Conservation (phyloP, 768 basidiomycete species). For the Coprinopsis marcescibilis region DNA sequence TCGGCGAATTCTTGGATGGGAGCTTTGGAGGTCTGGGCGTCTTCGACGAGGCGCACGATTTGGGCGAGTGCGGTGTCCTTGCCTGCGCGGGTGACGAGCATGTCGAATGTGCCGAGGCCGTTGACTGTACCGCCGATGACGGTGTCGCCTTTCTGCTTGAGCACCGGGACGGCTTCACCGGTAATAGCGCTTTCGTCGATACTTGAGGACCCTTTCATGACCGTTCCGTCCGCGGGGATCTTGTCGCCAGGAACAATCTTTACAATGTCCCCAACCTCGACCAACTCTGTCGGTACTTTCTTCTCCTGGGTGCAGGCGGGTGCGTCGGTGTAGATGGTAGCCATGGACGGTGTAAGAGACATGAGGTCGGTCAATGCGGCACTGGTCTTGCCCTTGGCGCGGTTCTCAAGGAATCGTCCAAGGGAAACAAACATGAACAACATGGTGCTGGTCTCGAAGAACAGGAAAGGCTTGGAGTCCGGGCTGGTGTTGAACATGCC, state of each 20-base stretch:
- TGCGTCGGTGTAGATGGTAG: slow-evolving; percentile 88
- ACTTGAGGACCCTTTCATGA: slow-evolving; percentile 78
- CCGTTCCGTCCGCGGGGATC: slow-evolving; percentile 91
- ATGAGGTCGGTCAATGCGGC: slow-evolving; percentile 96
- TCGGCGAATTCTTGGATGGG: slow-evolving; percentile 98
- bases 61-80: slow-evolving; percentile 95
- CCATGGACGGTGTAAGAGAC: slow-evolving; percentile 92
- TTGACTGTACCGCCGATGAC: slow-evolving; percentile 98
- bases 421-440: slow-evolving; percentile 95
- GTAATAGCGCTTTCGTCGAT: slow-evolving; percentile 97
- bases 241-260: slow-evolving; percentile 97
- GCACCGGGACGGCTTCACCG: slow-evolving; percentile 85
- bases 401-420: slow-evolving; percentile 93
- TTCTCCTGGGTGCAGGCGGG: slow-evolving; percentile 79
- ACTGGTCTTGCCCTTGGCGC: slow-evolving; percentile 94
- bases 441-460: slow-evolving; percentile 99
- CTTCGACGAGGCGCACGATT: slow-evolving; percentile 94
- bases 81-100: slow-evolving; percentile 92
- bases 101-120: slow-evolving; percentile 94
- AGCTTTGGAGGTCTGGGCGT: slow-evolving; percentile 96
- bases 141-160: slow-evolving; percentile 75
- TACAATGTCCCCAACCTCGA: slow-evolving; percentile 89
- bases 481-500: slow-evolving; percentile 61
- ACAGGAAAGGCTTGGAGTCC: slow-evolving; percentile 75
- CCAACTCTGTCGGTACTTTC: slow-evolving; percentile 87